These are phyloP conservation scores for Beauveria pseudobassiana DNA, from an alignment of 2,329 filamentous ascomycete species.

Conservation along the genomic window DNA sequence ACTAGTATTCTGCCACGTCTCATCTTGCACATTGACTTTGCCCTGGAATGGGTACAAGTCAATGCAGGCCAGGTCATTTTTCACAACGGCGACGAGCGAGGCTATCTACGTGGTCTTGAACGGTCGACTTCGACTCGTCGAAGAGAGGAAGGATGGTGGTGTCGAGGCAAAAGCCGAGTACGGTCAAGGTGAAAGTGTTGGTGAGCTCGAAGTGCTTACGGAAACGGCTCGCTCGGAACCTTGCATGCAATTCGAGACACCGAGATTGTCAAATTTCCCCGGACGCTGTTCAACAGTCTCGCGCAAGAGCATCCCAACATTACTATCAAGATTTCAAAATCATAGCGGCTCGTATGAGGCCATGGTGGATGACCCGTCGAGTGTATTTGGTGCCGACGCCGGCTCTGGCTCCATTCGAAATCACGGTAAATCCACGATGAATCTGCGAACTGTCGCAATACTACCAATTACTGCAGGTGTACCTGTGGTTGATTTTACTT, in stretches of 20 bases:
- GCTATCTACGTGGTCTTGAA: constrained; percentile 98
- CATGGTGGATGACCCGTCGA: constrained; percentile 72
- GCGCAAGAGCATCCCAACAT: constrained; percentile 96
- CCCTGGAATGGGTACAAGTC: constrained; percentile 95
- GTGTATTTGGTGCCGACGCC: constrained; percentile 57
- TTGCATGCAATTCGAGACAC: constrained; percentile 95
- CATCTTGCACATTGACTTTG: constrained; percentile 95
- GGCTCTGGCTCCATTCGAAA: constrained; percentile 43
- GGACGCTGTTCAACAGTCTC: constrained; percentile 93
- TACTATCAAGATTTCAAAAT: constrained; percentile 98
- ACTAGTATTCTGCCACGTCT: constrained; percentile 83
- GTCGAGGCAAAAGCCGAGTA: constrained; percentile 87
- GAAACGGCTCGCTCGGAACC: constrained; percentile 83
- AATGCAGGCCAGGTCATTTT: constrained; percentile 92
- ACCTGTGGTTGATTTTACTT: constrained; percentile 91
- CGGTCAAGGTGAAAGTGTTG: constrained; percentile 95
- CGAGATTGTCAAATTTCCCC: constrained; percentile 90
- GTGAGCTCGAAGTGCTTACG: constrained; percentile 93
- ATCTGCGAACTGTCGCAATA: constrained; percentile 86
- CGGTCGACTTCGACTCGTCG: constrained; percentile 76
- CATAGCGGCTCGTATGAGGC: constrained; percentile 92
- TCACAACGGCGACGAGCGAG: constrained; percentile 89
- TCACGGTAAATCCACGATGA: constrained; percentile 76
- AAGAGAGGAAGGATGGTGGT: constrained; percentile 72
- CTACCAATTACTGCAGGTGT: constrained; percentile 86